These are phyloP conservation scores for Vickermania ingenoplastis DNA, from an alignment of 208 protist genomes.

Conservation along the genomic window DNA sequence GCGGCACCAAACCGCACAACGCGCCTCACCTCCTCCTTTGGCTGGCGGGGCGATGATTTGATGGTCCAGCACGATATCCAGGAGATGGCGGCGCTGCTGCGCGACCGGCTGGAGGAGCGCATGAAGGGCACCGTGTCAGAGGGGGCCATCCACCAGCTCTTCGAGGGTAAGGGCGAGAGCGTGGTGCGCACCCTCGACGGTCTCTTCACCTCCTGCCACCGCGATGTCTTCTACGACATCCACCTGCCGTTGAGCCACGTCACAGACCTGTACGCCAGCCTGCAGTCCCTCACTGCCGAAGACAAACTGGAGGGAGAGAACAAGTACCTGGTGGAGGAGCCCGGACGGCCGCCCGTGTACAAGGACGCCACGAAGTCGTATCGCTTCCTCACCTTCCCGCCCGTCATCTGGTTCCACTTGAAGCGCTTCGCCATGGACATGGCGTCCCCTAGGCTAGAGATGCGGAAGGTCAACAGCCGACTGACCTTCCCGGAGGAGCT, in stretches of 20 bases:
- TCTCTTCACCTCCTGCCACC: conserved; percentile 47
- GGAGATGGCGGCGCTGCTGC: conserved; percentile 81
- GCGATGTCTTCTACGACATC: conserved; percentile 86
- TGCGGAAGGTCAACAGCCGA: conserved; percentile 70
- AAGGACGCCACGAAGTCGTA: conserved; percentile 83
- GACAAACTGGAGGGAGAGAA: conserved; percentile 87
- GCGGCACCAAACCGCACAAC: conserved; percentile 54
- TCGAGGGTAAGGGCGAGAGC: conserved; percentile 69
- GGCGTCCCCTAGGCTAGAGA: conserved; percentile 62
- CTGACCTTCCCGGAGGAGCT: conserved; percentile 74
- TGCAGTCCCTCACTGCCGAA: conserved; percentile 53
- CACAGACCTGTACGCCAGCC: conserved; percentile 52
- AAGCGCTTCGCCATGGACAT: conserved; percentile 90
- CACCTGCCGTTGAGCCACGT: conserved; percentile 67
- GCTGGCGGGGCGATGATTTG: conserved; percentile 72
- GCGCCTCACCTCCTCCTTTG: conserved; percentile 83
- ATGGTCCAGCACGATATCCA: conserved; percentile 89
- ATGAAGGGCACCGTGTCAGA: conserved; percentile 87
- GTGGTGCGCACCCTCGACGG: conserved; percentile 79
- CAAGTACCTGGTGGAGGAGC: conserved; percentile 82
- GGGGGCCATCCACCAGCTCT: conserved; percentile 74
- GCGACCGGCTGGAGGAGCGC: conserved; percentile 79
- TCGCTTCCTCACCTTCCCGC: conserved; percentile 67
- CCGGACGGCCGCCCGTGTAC: conserved; percentile 65
- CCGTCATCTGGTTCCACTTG: conserved; percentile 83